Evolutionary conservation across 768 basidiomycete species (phyloP), one percentile per base, ranked within the genome.

Genomic region (Podaxis mareebaensis): DNA sequence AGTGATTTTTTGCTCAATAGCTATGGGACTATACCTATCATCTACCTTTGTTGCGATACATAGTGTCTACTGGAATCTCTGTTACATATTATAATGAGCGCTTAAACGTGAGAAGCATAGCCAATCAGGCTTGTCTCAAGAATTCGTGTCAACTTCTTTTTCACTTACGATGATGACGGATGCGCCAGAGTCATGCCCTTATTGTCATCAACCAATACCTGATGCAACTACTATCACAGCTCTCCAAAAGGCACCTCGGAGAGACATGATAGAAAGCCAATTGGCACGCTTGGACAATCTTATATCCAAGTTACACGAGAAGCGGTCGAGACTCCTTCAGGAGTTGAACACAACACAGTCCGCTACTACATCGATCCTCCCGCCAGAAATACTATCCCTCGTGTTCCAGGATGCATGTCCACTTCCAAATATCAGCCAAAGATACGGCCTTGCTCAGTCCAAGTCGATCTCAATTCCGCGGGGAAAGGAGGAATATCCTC

Each of bases 1-100:
- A 78, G 70, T 76, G 67, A 40, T 39, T 26, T 56, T 20, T 22
- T 33, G 33, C 17, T 20, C 20, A 17, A 5, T 17, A 20, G 4
- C 33, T 33, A 4, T 46, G 17, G 17, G 17, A 20, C 44, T 46
- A 46, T 46, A 8, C 6, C 42, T 17, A 15, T 6, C 5, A 6
- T 46, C 7, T n/a, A 8, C 44, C 15, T 46, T 46, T 46, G 20
- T 17, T 46, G 44, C 20, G 20, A 7, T 33, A 10, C 33, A 33
- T 15, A n/a, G 42, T 44, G 8, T 44, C 13, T 6, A 12, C 4
- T 15, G 12, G 42, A 17, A 17, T 46, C 3, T 10, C 2, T 33
- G 33, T 33, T 33, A 33, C 33, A 3, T 33, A 3, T 33, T 33
- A 10, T 10, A 10, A 33, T 6, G 33, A 8, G 33, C 33, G 8